Evolutionary conservation across 768 basidiomycete genomes (phyloP).

Genomic region (Lanmaoa pseudosensibilis): DNA sequence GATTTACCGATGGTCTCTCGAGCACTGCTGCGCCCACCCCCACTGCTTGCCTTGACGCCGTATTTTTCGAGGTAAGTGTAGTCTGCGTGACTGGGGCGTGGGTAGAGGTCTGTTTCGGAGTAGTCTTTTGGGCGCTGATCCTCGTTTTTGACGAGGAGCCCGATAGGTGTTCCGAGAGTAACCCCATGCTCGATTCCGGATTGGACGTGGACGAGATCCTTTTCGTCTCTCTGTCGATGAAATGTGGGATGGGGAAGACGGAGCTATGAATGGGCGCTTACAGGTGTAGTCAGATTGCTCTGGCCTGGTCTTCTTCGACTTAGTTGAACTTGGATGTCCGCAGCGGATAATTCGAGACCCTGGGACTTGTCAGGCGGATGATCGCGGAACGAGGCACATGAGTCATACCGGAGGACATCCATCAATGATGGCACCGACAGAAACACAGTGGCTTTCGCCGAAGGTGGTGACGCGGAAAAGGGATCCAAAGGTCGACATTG

Average conservation of each 20-base stretch:
- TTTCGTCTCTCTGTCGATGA: constrained; percentile 83
- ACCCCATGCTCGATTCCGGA: constrained; percentile 93
- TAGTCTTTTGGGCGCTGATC: constrained; percentile 99
- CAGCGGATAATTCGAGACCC: constrained; percentile 78
- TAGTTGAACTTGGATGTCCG: constrained; percentile 90
- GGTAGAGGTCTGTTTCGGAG: constrained; percentile 96
- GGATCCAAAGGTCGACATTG: constrained; percentile 92
- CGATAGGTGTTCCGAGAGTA: constrained; percentile 97
- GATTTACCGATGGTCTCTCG: constrained; percentile 89
- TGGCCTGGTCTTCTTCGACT: constrained; percentile 93
- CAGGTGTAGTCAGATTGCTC: constrained; percentile 94
- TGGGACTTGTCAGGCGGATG: constrained; percentile 34
- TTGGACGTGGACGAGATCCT: constrained; percentile 90
- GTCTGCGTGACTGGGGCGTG: constrained; percentile 96
- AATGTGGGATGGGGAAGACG: background rate
- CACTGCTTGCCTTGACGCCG: constrained; percentile 94
- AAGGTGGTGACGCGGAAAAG: constrained; percentile 95
- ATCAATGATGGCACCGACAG: constrained; percentile 96
- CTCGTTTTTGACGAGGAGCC: constrained; percentile 94
- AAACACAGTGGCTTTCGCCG: constrained; percentile 96
- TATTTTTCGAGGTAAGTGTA: constrained; percentile 98
- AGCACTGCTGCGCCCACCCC: constrained; percentile 92
- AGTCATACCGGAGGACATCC: constrained; percentile 88
- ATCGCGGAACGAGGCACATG: constrained; percentile 5
- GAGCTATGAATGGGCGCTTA: constrained; percentile 38